These are phyloP conservation scores for Sporisorium graminicola DNA, from an alignment of 1,284 basidiomycete species.

Conservation along the genomic window DNA sequence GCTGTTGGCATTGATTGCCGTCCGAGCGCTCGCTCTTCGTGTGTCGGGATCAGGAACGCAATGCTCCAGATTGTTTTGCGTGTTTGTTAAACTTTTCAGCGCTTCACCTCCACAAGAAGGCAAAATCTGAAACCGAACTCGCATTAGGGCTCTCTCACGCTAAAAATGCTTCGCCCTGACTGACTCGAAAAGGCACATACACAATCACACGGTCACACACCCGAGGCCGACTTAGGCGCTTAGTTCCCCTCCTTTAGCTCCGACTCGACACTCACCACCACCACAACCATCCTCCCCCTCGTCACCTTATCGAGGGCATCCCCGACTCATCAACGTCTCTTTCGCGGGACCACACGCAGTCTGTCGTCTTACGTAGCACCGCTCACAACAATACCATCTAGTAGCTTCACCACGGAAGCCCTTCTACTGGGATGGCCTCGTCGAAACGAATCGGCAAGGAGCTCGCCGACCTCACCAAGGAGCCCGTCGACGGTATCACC, in stretches of 20 bases:
- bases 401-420: no score
- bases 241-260: neutral
- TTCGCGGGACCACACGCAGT: neutral
- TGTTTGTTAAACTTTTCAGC: neutral
- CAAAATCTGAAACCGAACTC: neutral
- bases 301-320: neutral
- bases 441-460: conserved; percentile 56
- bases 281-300: neutral
- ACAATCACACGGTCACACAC: neutral
- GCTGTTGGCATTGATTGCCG: neutral
- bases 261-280: neutral
- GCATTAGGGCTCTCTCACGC: no score
- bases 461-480: conserved; percentile 57
- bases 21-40: no score
- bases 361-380: neutral
- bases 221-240: neutral
- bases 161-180: neutral
- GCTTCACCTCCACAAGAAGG: neutral
- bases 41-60: neutral
- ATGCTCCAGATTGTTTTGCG: neutral
- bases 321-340: neutral
- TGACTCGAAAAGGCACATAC: conserved; percentile 9
- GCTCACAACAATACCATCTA: neutral
- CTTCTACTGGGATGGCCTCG: conserved; percentile 27
- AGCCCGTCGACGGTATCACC: conserved; percentile 56